These are phyloP conservation scores for Cyphellophora attinorum DNA, from an alignment of 2,329 filamentous ascomycete genomes.

Conservation along the genomic window DNA sequence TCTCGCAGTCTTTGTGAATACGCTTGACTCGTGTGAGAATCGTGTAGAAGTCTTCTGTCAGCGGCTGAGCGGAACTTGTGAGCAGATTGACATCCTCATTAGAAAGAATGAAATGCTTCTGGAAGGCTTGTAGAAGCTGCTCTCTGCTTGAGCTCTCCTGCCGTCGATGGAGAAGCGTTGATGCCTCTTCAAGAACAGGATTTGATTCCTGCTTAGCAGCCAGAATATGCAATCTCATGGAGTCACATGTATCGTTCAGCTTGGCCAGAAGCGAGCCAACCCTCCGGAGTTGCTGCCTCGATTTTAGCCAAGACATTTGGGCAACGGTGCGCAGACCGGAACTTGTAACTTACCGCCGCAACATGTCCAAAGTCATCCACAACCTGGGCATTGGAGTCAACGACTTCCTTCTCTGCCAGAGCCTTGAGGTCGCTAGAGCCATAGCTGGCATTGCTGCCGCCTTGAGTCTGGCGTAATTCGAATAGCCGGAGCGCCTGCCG, in stretches of 20 bases:
- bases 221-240: constrained; percentile 68
- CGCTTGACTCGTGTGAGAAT: constrained; percentile 70
- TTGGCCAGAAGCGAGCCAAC: constrained; percentile 71
- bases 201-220: constrained; percentile 66
- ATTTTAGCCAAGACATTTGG: not conserved
- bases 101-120: constrained; percentile 71
- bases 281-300: constrained; percentile 65
- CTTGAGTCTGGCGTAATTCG: constrained; percentile 61
- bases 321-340: not conserved
- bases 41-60: constrained; percentile 77
- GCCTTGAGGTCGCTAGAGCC: constrained; percentile 64
- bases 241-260: constrained; percentile 68
- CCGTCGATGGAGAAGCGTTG: constrained; percentile 61
- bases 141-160: constrained; percentile 71
- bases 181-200: constrained; percentile 68
- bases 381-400: constrained; percentile 83
- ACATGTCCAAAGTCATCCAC: constrained; percentile 81
- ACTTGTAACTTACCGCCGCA: constrained; percentile 57
- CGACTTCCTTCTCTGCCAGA: constrained; percentile 68
- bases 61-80: constrained; percentile 68
- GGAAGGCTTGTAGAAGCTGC: constrained; percentile 69
- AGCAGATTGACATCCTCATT: constrained; percentile 69
- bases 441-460: constrained; percentile 67
- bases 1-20: constrained; percentile 79
- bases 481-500: constrained; percentile 72